phyloP scores from a whole-genome alignment of 2,329 filamentous ascomycete species.

The Dendrostoma leiphaemia region DNA sequence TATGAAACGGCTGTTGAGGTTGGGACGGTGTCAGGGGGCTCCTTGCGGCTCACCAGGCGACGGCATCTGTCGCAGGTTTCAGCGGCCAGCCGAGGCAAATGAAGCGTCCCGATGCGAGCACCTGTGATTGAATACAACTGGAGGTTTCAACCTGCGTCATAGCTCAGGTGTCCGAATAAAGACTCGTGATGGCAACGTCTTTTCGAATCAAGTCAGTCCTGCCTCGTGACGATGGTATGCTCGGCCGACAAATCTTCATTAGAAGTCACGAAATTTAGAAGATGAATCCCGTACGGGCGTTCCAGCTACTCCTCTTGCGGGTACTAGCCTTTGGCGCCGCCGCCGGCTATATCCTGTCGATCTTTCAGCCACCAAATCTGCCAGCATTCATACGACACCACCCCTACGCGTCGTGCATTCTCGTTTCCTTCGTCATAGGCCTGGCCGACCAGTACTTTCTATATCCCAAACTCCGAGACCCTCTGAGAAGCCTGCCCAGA shows the following conservation, averaged over 20 bases:
- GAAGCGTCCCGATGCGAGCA: background rate
- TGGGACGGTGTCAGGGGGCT: constrained; percentile 7
- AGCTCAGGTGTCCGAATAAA: constrained; percentile 3
- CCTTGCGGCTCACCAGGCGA: background rate
- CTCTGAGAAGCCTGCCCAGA: background rate
- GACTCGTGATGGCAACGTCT: background rate
- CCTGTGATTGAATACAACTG: constrained; percentile 5
- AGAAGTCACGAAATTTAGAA: background rate
- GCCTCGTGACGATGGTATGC: background rate
- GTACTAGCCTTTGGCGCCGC: constrained; percentile 4
- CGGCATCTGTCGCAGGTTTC: constrained; percentile 5
- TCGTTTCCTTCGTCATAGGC: background rate
- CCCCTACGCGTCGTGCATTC: constrained; percentile 3
- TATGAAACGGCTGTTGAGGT: no score
- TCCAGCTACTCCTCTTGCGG: constrained; percentile 5
- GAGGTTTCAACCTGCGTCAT: background rate
- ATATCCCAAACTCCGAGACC: constrained; percentile 9
- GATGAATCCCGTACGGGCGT: constrained; percentile 8
- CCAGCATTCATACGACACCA: background rate
- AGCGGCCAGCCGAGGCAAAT: constrained; percentile 9
- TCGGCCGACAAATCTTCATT: background rate
- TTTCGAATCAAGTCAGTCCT: no score
- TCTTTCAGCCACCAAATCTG: background rate
- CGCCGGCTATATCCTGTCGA: constrained; percentile 8
- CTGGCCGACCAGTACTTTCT: constrained; percentile 1